phyloP scores from a whole-genome alignment of 2,329 filamentous ascomycete species.

The Neonectria coccinea region DNA sequence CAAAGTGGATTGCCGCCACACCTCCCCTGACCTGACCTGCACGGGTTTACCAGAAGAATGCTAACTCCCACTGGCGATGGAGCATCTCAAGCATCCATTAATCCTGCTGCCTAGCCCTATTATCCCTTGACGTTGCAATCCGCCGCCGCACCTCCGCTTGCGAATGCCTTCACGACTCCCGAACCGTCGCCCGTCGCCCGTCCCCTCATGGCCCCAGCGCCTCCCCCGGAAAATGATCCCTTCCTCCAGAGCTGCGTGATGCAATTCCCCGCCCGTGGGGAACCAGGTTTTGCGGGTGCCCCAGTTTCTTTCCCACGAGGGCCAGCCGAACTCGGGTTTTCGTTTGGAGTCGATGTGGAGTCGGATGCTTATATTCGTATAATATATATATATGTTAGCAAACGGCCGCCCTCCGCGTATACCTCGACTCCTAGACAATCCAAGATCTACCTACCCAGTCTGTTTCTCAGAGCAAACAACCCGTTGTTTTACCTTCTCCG shows the following conservation, averaged over 20 bases:
- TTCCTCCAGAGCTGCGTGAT: slow-evolving; percentile 7
- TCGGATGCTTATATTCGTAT: slow-evolving; percentile 1
- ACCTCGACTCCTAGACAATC: slow-evolving; percentile 20
- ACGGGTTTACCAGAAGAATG: slow-evolving; percentile 8
- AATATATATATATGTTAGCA: slow-evolving; percentile 34
- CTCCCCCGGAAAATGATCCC: slow-evolving; percentile 7
- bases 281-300: slow-evolving; percentile 24
- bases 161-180: slow-evolving; percentile 25
- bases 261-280: slow-evolving; percentile 18
- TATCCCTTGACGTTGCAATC: slow-evolving; percentile 3
- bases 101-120: not conserved
- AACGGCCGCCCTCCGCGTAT: slow-evolving; percentile 29
- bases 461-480: not conserved
- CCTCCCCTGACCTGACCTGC: not conserved
- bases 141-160: slow-evolving; percentile 25
- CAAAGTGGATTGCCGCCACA: not conserved
- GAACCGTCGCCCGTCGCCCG: not conserved
- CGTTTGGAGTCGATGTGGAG: slow-evolving; percentile 7
- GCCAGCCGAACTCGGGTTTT: slow-evolving; percentile 4
- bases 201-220: not conserved
- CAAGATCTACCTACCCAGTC: not conserved
- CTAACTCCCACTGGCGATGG: slow-evolving; percentile 14
- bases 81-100: not conserved
- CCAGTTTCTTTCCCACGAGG: slow-evolving; percentile 14
- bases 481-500: not conserved